These are phyloP conservation scores for Tetrastigma voinierianum DNA, from an alignment of 164 flowering plant genomes.

Conservation along the genomic window DNA sequence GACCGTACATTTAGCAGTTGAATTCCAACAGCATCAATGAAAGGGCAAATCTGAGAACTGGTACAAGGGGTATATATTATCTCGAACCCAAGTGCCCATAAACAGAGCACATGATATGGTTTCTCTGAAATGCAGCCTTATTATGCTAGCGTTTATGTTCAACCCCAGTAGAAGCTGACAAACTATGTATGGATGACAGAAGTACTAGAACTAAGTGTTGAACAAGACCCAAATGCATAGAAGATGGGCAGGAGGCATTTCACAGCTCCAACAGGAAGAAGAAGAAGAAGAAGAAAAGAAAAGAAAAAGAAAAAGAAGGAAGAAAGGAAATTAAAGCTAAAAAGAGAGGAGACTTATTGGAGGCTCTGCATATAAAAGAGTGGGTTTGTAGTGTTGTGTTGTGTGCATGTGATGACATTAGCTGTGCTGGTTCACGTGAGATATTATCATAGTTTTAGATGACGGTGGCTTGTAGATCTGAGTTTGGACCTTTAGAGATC, in stretches of 20 bases:
- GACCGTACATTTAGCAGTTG: conserved; percentile 80
- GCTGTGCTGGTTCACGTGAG: conserved; percentile 16
- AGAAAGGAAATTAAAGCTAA: background rate
- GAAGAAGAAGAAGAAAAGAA: conserved; percentile 4
- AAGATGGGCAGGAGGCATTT: conserved; percentile 11
- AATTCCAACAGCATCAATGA: conserved; percentile 77
- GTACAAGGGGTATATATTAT: conserved; percentile 64
- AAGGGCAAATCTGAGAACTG: conserved; percentile 53
- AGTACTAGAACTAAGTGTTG: background rate
- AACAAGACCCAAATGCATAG: conserved; percentile 5
- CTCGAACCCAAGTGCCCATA: conserved; percentile 72
- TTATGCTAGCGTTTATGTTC: conserved; percentile 21
- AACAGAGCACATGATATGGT: conserved; percentile 58
- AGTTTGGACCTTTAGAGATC: conserved; percentile 1
- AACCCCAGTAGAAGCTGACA: conserved; percentile 36
- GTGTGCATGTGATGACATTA: conserved; percentile 23
- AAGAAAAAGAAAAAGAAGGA: background rate
- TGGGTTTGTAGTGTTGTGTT: background rate
- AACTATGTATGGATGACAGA: conserved; percentile 13
- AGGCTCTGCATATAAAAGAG: background rate
- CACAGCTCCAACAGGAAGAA: background rate
- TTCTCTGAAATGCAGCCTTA: conserved; percentile 34
- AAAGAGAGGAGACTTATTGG: background rate
- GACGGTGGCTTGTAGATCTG: background rate
- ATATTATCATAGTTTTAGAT: background rate